Conservation (phyloP, 2,329 filamentous ascomycete genomes). For the Fusarium euwallaceae region DNA sequence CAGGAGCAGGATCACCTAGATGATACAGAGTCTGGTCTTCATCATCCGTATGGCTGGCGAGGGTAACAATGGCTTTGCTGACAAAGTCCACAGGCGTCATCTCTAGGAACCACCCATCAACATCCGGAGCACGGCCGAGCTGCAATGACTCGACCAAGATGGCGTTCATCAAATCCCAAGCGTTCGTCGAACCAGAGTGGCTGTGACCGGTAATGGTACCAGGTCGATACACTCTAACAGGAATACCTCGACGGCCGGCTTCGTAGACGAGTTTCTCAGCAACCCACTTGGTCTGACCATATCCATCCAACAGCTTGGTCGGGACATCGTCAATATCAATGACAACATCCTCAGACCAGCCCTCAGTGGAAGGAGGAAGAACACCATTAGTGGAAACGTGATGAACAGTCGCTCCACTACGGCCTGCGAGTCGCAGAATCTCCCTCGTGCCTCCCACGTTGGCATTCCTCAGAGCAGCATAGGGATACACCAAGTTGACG, state of each 20-base stretch:
- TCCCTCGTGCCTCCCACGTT: conserved; percentile 86
- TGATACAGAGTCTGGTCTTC: conserved; percentile 77
- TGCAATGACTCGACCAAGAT: conserved; percentile 82
- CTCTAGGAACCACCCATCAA: conserved; percentile 82
- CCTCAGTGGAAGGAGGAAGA: conserved; percentile 75
- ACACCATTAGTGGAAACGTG: conserved; percentile 87
- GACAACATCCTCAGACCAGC: conserved; percentile 79
- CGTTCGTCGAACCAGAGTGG: conserved; percentile 79
- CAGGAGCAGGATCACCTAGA: conserved; percentile 78
- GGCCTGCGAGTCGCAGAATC: conserved; percentile 77
- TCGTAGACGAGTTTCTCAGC: conserved; percentile 81
- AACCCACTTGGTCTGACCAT: conserved; percentile 86
- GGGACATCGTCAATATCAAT: conserved; percentile 77
- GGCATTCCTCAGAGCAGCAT: conserved; percentile 78
- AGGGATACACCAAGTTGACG: conserved; percentile 86
- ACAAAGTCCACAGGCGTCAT: conserved; percentile 90
- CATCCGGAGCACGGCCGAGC: conserved; percentile 76
- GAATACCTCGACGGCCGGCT: conserved; percentile 76
- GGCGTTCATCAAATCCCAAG: conserved; percentile 82
- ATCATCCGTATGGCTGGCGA: conserved; percentile 73
- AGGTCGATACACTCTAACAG: conserved; percentile 78
- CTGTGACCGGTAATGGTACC: conserved; percentile 87
- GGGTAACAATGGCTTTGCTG: conserved; percentile 78
- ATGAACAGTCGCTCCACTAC: conserved; percentile 78
- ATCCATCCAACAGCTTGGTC: conserved; percentile 77